Evolutionary conservation across 129 eudicot genomes (phyloP).

Genomic region (Lactuca sativa): DNA sequence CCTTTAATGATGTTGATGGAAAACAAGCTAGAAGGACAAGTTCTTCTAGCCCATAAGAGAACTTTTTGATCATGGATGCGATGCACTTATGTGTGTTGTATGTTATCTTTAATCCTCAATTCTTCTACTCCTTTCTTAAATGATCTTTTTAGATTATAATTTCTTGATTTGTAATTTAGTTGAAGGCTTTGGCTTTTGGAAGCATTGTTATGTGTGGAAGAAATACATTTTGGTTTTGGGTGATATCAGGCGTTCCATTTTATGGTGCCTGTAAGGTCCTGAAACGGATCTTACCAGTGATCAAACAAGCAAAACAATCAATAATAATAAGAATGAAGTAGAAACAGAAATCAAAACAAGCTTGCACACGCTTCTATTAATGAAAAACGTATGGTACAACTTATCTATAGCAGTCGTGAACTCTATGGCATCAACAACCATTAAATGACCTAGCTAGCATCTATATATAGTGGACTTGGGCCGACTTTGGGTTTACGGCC

Average conservation of each 20-base stretch:
- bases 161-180: constrained; percentile 38
- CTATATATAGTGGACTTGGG: too few species aligned
- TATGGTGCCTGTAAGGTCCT: too few species aligned
- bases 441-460: too few species aligned
- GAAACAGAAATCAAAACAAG: too few species aligned
- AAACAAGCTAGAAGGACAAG: constrained; percentile 98
- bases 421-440: too few species aligned
- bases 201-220: constrained; percentile 31
- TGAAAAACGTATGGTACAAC: too few species aligned
- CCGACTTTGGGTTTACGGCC: too few species aligned
- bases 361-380: too few species aligned
- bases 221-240: constrained; percentile 89
- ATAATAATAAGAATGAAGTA: too few species aligned
- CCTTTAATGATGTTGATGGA: constrained; percentile 99
- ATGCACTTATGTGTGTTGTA: constrained; percentile 96
- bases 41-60: constrained; percentile 98
- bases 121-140: not conserved
- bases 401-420: too few species aligned
- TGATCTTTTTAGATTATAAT: constrained; percentile 2
- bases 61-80: constrained; percentile 98
- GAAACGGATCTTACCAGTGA: too few species aligned
- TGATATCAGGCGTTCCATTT: constrained; percentile 88
- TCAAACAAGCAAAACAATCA: too few species aligned
- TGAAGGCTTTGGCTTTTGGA: constrained; percentile 91
- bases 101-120: constrained; percentile 2